These are phyloP conservation scores for Kregervanrija fluxuum DNA, from an alignment of 805 yeast species.

Conservation along the genomic window DNA sequence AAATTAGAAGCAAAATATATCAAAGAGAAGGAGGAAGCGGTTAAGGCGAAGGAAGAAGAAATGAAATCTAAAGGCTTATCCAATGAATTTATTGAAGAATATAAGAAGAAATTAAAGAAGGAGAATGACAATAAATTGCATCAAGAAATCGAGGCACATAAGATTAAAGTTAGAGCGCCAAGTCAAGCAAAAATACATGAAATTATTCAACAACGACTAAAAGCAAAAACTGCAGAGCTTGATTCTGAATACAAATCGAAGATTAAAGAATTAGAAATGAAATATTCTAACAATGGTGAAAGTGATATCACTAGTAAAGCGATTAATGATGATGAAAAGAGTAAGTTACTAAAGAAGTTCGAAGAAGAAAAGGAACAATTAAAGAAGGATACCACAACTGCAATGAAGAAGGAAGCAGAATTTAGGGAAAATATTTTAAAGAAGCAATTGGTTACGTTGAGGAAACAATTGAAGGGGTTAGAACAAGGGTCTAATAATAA, in stretches of 20 bases:
- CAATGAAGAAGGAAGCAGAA: constrained; percentile 50
- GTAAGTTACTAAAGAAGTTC: constrained; percentile 15
- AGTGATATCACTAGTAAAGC: constrained; percentile 4
- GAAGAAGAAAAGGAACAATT: constrained; percentile 29
- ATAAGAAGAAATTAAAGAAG: constrained; percentile 12
- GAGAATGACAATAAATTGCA: constrained; percentile 24
- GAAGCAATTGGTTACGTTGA: constrained; percentile 46
- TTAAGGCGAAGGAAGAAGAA: constrained; percentile 15
- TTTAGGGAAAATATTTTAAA: constrained; percentile 50
- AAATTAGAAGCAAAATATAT: constrained; percentile 12
- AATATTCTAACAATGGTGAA: constrained; percentile 1
- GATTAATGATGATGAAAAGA: constrained; percentile 14
- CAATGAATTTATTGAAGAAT: constrained; percentile 18
- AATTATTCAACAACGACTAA: constrained; percentile 28
- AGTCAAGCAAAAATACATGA: constrained; percentile 31
- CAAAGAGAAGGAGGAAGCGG: constrained; percentile 14
- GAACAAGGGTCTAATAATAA: constrained; percentile 1
- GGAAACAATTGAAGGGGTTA: constrained; percentile 27
- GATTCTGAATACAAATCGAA: constrained; percentile 22
- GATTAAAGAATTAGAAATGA: constrained; percentile 16
- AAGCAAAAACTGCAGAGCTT: constrained; percentile 29
- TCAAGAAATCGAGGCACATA: constrained; percentile 25
- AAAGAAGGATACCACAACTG: constrained; percentile 38
- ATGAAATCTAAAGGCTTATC: constrained; percentile 13
- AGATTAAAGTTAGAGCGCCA: constrained; percentile 31